Conservation (phyloP, 306 rosid species). For the Quercus gilva region DNA sequence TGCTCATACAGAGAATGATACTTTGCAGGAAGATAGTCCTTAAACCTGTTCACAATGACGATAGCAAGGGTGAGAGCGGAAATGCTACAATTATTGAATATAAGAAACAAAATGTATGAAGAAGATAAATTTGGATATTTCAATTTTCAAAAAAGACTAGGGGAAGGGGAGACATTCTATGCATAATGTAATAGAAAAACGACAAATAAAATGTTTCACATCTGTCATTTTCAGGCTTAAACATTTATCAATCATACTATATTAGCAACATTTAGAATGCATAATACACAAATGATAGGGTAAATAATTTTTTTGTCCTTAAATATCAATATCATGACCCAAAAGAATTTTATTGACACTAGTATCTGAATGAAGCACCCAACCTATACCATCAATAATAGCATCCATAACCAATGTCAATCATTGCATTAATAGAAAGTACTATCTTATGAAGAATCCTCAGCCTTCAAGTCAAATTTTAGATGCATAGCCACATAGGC, state of each 20-base stretch:
- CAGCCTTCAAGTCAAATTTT: not conserved
- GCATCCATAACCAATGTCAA: not conserved
- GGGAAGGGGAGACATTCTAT: not conserved
- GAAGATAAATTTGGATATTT: not conserved
- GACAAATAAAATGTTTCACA: not conserved
- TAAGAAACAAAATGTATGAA: not conserved
- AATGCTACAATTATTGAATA: constrained; percentile 20
- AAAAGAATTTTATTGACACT: not conserved
- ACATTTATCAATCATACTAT: not conserved
- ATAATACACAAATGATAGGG: not conserved
- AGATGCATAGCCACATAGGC: too few species aligned
- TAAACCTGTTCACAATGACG: constrained; percentile 61
- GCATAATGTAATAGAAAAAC: not conserved
- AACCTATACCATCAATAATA: constrained; percentile 2
- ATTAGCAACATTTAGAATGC: not conserved
- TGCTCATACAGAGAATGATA: constrained; percentile 77
- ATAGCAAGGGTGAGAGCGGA: constrained; percentile 12
- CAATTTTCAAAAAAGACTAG: not conserved
- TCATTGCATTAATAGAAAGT: not conserved
- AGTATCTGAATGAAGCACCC: not conserved
- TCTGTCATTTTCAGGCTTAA: not conserved
- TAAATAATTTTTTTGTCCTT: not conserved
- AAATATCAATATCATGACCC: not conserved
- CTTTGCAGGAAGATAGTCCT: constrained; percentile 83
- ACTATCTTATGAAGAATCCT: not conserved